Conservation (phyloP, 192 early-diverging fungal species). For the Mortierella alpina region DNA sequence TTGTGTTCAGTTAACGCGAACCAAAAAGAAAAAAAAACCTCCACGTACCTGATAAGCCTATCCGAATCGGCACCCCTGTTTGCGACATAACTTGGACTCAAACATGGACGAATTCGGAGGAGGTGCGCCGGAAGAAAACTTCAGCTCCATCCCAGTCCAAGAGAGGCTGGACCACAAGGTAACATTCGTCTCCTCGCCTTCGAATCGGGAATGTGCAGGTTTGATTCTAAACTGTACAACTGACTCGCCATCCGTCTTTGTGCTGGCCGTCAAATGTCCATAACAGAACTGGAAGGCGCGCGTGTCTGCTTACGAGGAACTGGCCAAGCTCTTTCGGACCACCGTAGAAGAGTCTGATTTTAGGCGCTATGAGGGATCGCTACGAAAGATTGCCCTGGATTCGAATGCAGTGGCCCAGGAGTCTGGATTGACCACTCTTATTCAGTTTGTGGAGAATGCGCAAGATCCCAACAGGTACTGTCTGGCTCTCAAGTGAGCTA, state of each 20-base stretch:
- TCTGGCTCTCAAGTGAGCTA: background rate
- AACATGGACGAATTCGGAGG: constrained; percentile 46
- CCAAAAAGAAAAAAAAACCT: too few species aligned
- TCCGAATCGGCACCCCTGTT: too few species aligned
- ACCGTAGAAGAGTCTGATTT: constrained; percentile 77
- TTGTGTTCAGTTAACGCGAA: too few species aligned
- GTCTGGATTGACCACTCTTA: constrained; percentile 78
- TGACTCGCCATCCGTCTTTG: background rate
- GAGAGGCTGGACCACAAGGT: constrained; percentile 90
- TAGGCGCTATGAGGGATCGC: constrained; percentile 71
- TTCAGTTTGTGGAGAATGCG: constrained; percentile 83
- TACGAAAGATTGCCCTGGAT: constrained; percentile 88
- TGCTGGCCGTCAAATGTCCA: background rate
- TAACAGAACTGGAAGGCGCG: constrained; percentile 94
- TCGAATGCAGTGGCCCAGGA: constrained; percentile 94
- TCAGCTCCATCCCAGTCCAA: constrained; percentile 75
- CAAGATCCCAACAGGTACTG: constrained; percentile 76
- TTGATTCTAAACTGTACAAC: background rate
- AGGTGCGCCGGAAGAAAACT: constrained; percentile 78
- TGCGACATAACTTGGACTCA: too few species aligned
- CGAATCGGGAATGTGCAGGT: background rate
- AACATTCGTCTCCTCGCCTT: constrained; percentile 4
- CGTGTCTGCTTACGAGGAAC: constrained; percentile 83
- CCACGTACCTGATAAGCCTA: too few species aligned
- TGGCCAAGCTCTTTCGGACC: constrained; percentile 75